Percentiles rank a stretch among this genome's conserved stretches.
phyloP scores from a whole-genome alignment of 805 yeast genomes.

The Candida hungchunana region DNA sequence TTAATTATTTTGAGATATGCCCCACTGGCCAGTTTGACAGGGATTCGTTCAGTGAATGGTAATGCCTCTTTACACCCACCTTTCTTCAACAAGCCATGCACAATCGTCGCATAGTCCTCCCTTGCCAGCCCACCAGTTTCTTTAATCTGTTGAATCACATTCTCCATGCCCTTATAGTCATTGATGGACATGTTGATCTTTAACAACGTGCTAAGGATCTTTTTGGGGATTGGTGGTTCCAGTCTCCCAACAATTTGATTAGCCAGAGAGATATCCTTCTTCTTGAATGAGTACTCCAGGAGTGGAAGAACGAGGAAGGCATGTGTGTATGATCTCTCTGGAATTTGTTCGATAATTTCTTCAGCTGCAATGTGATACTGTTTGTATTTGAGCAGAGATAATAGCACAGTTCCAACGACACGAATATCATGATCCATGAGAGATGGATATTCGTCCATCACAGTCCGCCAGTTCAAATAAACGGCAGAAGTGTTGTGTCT shows the following conservation, averaged over 20 bases:
- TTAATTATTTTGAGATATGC: constrained; percentile 16
- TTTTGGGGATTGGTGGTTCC: constrained; percentile 16
- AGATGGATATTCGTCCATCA: constrained; percentile 11
- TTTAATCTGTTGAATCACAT: constrained; percentile 18
- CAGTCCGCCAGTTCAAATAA: constrained; percentile 18
- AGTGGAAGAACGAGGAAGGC: constrained; percentile 13
- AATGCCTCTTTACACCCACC: constrained; percentile 12
- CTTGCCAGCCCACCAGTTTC: constrained; percentile 12
- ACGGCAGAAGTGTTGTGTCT: constrained; percentile 21
- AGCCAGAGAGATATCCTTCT: constrained; percentile 11
- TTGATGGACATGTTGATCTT: constrained; percentile 17
- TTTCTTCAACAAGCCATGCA: constrained; percentile 15
- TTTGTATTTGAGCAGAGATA: constrained; percentile 13
- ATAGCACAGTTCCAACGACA: constrained; percentile 14
- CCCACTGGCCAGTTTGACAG: constrained; percentile 3
- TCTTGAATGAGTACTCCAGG: constrained; percentile 11
- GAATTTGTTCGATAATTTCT: constrained; percentile 19
- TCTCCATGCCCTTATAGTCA: constrained; percentile 20
- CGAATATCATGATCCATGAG: constrained; percentile 18
- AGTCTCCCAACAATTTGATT: constrained; percentile 14
- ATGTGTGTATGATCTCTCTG: constrained; percentile 10
- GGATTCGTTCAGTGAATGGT: constrained; percentile 4
- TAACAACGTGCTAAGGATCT: constrained; percentile 15
- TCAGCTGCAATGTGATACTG: constrained; percentile 11
- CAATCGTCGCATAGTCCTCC: constrained; percentile 20